These are phyloP conservation scores for Russula sp. DNA, from an alignment of 768 basidiomycete species.

Conservation along the genomic window DNA sequence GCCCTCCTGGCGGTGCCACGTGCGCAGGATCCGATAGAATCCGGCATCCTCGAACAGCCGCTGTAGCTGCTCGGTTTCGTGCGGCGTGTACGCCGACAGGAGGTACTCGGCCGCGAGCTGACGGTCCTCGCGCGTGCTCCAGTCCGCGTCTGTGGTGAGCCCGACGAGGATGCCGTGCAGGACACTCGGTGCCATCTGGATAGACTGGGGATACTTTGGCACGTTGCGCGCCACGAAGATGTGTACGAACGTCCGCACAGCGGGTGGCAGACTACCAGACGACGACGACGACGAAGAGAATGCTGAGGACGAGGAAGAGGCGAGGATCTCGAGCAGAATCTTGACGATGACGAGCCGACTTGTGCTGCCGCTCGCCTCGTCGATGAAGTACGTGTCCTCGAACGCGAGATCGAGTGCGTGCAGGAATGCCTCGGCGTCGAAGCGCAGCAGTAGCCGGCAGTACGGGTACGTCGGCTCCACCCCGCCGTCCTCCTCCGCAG, in stretches of 20 bases:
- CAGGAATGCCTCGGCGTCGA: slow-evolving; percentile 90
- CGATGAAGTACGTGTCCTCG: slow-evolving; percentile 87
- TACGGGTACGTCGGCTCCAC: slow-evolving; percentile 87
- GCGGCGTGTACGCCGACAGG: slow-evolving; percentile 84
- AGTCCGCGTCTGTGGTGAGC: slow-evolving; percentile 69
- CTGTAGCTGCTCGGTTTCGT: slow-evolving; percentile 60
- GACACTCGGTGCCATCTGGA: slow-evolving; percentile 47
- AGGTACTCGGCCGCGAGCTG: slow-evolving; percentile 93
- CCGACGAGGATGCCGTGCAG: slow-evolving; percentile 71
- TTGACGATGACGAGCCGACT: slow-evolving; percentile 78
- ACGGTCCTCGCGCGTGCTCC: slow-evolving; percentile 81
- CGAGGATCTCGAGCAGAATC: slow-evolving; percentile 72
- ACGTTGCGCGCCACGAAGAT: slow-evolving; percentile 97
- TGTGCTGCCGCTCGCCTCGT: slow-evolving; percentile 47
- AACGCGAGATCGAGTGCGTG: slow-evolving; percentile 93
- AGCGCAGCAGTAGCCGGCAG: slow-evolving; percentile 69
- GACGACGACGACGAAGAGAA: slow-evolving; percentile 23
- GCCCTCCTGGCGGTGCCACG: slow-evolving; percentile 67
- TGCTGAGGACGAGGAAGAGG: neutral
- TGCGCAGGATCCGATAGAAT: slow-evolving; percentile 86
- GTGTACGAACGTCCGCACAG: slow-evolving; percentile 77
- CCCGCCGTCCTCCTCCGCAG: slow-evolving; percentile 65
- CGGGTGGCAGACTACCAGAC: slow-evolving; percentile 43
- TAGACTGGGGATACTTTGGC: slow-evolving; percentile 90
- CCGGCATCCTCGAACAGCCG: slow-evolving; percentile 71